Percentiles rank a stretch among this genome's conserved stretches.
These are phyloP conservation scores for Rhodotorula kratochvilovae DNA, from an alignment of 768 basidiomycete genomes.

Conservation along the genomic window DNA sequence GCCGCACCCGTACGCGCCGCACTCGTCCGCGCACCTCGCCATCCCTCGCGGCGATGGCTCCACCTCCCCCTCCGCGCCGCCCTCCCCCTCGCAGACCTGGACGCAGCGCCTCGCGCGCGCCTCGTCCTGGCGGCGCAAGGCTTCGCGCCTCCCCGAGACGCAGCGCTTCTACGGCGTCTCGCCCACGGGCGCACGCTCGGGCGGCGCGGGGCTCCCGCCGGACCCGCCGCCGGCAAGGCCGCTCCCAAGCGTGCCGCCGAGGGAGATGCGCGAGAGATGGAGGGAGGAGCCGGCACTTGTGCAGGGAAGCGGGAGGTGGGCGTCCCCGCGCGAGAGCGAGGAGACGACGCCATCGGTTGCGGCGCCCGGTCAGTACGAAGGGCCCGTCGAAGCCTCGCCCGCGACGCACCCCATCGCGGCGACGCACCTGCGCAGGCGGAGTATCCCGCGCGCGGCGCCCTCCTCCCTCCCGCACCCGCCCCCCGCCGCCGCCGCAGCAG, in stretches of 20 bases:
- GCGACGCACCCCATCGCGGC: neutral
- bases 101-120: conserved; percentile 11
- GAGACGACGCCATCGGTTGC: neutral
- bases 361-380: too few species aligned
- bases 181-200: neutral
- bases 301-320: neutral
- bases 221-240: conserved; percentile 13
- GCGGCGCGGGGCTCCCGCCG: neutral
- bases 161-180: conserved; percentile 14
- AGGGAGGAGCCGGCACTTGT: conserved; percentile 1
- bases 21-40: neutral
- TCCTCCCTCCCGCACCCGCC: neutral
- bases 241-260: conserved; percentile 10
- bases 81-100: conserved; percentile 1
- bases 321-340: neutral
- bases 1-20: neutral
- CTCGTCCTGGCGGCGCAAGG: conserved; percentile 18
- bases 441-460: neutral
- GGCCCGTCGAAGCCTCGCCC: neutral
- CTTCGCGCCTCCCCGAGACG: conserved; percentile 16
- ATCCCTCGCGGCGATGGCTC: neutral
- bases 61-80: neutral
- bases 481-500: neutral
- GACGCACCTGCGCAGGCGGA: neutral
- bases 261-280: conserved; percentile 30